phyloP scores from a whole-genome alignment of 164 flowering plant species.

The Magnolia officinalis region DNA sequence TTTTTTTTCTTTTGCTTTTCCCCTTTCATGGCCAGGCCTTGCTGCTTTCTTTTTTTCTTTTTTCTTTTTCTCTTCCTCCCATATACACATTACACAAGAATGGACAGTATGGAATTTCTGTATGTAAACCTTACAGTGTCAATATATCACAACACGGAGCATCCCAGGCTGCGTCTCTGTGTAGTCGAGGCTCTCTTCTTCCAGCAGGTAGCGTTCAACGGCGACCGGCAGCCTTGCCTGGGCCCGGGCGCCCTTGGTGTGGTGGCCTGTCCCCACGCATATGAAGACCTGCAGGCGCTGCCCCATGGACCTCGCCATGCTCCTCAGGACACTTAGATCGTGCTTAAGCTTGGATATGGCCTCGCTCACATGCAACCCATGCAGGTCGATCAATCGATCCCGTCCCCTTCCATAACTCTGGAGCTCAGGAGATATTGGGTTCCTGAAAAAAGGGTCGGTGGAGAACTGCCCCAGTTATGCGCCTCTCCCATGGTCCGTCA shows the following conservation, averaged over 20 bases:
- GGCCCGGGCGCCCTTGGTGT: slow-evolving; percentile 85
- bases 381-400: slow-evolving; percentile 86
- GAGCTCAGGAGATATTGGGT: slow-evolving; percentile 45
- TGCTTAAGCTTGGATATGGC: slow-evolving; percentile 82
- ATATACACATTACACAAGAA: slow-evolving; percentile 52
- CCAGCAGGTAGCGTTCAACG: slow-evolving; percentile 77
- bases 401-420: slow-evolving; percentile 55
- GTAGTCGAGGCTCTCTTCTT: slow-evolving; percentile 84
- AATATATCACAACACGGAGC: slow-evolving; percentile 86
- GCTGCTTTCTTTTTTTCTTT: slow-evolving; percentile 2
- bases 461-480: background rate
- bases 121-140: slow-evolving; percentile 37
- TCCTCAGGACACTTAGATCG: slow-evolving; percentile 61
- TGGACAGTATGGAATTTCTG: slow-evolving; percentile 30
- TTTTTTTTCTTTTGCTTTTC: slow-evolving; percentile 6
- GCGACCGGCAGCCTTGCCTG: slow-evolving; percentile 89
- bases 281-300: slow-evolving; percentile 76
- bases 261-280: slow-evolving; percentile 96
- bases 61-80: slow-evolving; percentile 24
- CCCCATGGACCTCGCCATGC: slow-evolving; percentile 65
- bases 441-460: slow-evolving; percentile 36
- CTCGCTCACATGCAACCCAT: slow-evolving; percentile 88
- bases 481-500: background rate
- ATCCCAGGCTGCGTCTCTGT: slow-evolving; percentile 91
- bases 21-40: slow-evolving; percentile 9